Conservation (phyloP, 1,284 basidiomycete species). For the Singerocomus inundabilis region DNA sequence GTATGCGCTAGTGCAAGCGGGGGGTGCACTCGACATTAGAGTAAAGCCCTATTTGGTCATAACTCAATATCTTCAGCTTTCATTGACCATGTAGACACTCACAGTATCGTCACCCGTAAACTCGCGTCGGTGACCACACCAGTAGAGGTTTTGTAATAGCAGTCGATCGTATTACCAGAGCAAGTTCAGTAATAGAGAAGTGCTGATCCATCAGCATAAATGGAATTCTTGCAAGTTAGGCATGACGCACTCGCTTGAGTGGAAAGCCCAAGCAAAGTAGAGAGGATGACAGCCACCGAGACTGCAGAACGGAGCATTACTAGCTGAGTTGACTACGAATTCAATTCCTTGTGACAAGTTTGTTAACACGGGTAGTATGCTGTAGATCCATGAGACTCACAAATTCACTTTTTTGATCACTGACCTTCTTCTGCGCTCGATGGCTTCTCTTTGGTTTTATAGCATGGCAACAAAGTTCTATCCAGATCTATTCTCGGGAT, state of each 20-base stretch:
- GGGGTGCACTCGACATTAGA: not conserved
- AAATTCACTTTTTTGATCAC: not conserved
- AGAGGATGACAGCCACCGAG: not conserved
- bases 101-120: not conserved
- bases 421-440: not conserved
- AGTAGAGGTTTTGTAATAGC: constrained; percentile 1
- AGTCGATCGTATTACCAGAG: not conserved
- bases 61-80: not conserved
- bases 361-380: not conserved
- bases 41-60: not conserved
- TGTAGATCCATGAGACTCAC: not conserved
- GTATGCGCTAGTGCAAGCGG: not conserved
- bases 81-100: not conserved
- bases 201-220: not conserved
- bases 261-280: too few relatives aligned
- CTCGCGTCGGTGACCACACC: not conserved
- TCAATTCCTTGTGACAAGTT: not conserved
- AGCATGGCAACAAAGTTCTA: not conserved
- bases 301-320: constrained; percentile 6
- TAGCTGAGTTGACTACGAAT: not conserved
- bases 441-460: not conserved
- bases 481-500: not conserved
- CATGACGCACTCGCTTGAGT: too few relatives aligned
- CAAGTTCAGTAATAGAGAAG: constrained; percentile 5
- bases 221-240: too few relatives aligned